phyloP scores from a whole-genome alignment of 768 basidiomycete species.

The Arthromyces matolae region DNA sequence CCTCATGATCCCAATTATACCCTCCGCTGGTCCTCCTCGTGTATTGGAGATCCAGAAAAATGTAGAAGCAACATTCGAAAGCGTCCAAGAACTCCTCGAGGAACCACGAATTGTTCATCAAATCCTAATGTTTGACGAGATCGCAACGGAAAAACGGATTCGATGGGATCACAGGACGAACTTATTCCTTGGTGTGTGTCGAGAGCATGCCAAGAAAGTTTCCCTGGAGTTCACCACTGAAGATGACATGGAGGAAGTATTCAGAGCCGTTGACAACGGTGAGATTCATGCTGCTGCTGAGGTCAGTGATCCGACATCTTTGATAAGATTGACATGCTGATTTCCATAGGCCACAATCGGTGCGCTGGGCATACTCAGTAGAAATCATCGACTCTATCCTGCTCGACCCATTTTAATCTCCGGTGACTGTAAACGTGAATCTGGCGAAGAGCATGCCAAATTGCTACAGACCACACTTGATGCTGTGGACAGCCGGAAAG shows the following conservation, averaged over 20 bases:
- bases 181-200: slow-evolving; percentile 8
- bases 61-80: slow-evolving; percentile 3
- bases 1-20: slow-evolving; percentile 2
- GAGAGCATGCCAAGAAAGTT: slow-evolving; percentile 3
- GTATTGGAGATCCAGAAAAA: slow-evolving; percentile 5
- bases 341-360: slow-evolving; percentile 26
- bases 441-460: slow-evolving; percentile 18
- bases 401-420: slow-evolving; percentile 25
- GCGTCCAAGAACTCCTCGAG: background rate
- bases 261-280: slow-evolving; percentile 2
- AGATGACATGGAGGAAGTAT: slow-evolving; percentile 9
- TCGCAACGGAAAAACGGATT: slow-evolving; percentile 5
- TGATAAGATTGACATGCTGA: slow-evolving; percentile 6
- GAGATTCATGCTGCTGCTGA: slow-evolving; percentile 14
- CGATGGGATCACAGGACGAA: slow-evolving; percentile 8
- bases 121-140: slow-evolving; percentile 12
- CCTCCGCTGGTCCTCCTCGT: background rate
- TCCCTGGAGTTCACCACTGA: slow-evolving; percentile 12
- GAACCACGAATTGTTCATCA: background rate
- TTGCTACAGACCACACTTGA: slow-evolving; percentile 14
- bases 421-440: slow-evolving; percentile 27
- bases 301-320: slow-evolving; percentile 1
- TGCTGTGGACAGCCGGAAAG: slow-evolving; percentile 7
- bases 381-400: slow-evolving; percentile 22
- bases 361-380: slow-evolving; percentile 23